Evolutionary conservation across 1,284 basidiomycete genomes (phyloP).

Genomic region (Cryptococcus sp.): DNA sequence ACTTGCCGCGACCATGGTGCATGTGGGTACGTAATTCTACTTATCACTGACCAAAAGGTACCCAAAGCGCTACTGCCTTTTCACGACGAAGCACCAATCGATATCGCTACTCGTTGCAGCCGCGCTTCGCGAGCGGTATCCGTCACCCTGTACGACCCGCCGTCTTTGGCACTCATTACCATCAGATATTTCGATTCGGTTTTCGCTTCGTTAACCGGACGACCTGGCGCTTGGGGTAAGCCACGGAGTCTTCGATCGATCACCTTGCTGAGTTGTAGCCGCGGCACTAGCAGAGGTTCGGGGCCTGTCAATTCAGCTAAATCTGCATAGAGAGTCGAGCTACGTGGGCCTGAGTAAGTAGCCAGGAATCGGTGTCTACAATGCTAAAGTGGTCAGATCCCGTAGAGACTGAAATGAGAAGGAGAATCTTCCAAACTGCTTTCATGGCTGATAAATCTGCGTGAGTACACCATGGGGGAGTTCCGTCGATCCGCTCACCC

Average conservation of each 20-base stretch:
- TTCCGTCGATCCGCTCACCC: background rate
- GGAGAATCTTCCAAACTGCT: conserved; percentile 2
- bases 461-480: background rate
- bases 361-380: no score
- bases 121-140: conserved; percentile 6
- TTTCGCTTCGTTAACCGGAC: background rate
- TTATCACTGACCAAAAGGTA: background rate
- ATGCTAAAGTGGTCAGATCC: background rate
- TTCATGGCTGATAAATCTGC: conserved; percentile 8
- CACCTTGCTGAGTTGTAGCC: background rate
- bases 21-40: conserved; percentile 3
- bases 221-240: background rate
- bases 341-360: conserved; percentile 5
- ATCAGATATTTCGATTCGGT: conserved; percentile 5
- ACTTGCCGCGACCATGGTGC: conserved; percentile 11
- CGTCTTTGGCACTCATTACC: conserved; percentile 3
- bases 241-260: background rate
- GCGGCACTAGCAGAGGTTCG: background rate
- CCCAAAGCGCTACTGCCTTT: conserved; percentile 8
- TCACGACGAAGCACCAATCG: conserved; percentile 2
- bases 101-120: conserved; percentile 2
- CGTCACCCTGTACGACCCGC: conserved; percentile 5
- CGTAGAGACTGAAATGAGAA: conserved; percentile 3
- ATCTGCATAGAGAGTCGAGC: conserved; percentile 5
- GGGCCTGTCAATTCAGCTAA: background rate